Conservation (phyloP, 345 rosid species). For the Dipteronia dyeriana region DNA sequence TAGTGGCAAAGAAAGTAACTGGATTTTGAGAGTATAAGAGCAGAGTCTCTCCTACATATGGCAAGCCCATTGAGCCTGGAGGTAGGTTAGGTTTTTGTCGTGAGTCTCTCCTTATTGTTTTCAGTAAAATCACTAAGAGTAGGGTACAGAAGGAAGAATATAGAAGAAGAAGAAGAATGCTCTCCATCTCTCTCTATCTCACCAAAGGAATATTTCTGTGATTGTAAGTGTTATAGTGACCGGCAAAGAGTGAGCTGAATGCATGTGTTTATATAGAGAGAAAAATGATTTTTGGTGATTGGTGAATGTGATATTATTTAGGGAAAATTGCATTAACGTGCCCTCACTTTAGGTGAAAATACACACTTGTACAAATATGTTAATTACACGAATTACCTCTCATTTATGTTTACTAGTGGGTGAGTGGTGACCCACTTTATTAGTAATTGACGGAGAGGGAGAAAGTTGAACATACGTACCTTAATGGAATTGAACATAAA, state of each 20-base stretch:
- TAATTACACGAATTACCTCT: too few relatives aligned
- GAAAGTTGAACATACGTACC: too few relatives aligned
- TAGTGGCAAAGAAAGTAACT: conserved; percentile 45
- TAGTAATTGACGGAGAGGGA: too few relatives aligned
- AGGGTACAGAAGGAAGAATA: conserved; percentile 10
- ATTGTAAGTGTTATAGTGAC: not conserved
- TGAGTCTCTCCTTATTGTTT: not conserved
- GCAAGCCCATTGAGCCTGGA: conserved; percentile 68
- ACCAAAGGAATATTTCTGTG: not conserved
- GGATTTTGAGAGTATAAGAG: conserved; percentile 57
- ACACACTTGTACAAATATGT: not conserved
- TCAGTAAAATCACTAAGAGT: not conserved
- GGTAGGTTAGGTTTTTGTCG: conserved; percentile 28
- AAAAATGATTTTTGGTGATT: not conserved
- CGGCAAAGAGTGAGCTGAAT: not conserved
- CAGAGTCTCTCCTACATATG: conserved; percentile 56
- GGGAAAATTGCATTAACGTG: too few relatives aligned
- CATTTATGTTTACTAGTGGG: too few relatives aligned
- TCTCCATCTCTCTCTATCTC: conserved; percentile 14
- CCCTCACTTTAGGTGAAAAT: not conserved
- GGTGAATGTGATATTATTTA: not conserved
- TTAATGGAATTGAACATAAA: too few relatives aligned
- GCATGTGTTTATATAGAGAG: not conserved
- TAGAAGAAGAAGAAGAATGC: conserved; percentile 4
- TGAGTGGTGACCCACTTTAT: too few relatives aligned